These are phyloP conservation scores for Perilla frutescens DNA, from an alignment of 257 asterid genomes.

Conservation along the genomic window DNA sequence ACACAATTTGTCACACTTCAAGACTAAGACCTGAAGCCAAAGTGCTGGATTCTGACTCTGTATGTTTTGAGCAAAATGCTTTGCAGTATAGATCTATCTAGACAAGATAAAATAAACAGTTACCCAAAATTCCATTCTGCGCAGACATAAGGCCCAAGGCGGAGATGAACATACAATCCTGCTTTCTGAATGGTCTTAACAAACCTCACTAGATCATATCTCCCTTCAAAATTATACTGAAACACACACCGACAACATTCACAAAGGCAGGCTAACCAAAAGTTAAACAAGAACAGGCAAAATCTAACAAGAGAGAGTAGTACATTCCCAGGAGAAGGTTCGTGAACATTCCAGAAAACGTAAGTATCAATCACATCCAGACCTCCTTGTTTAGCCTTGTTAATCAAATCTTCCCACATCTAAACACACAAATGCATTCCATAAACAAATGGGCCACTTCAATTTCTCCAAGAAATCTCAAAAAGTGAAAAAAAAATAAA, in stretches of 20 bases:
- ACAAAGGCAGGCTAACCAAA: slow-evolving; percentile 24
- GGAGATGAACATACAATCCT: slow-evolving; percentile 81
- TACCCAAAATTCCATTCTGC: slow-evolving; percentile 99
- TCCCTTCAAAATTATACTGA: slow-evolving; percentile 90
- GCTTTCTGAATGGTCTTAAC: slow-evolving; percentile 78
- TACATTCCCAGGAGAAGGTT: slow-evolving; percentile 83
- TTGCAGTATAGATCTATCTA: slow-evolving; percentile 37
- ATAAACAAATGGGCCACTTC: not conserved
- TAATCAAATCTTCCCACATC: slow-evolving; percentile 94
- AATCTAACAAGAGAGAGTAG: slow-evolving; percentile 30
- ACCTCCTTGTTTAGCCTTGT: slow-evolving; percentile 92
- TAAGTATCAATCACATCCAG: slow-evolving; percentile 85
- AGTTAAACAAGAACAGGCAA: not conserved
- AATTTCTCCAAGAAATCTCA: slow-evolving; percentile 9
- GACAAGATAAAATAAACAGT: slow-evolving; percentile 5
- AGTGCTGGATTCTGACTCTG: not conserved
- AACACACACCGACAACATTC: slow-evolving; percentile 33
- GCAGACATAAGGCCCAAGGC: slow-evolving; percentile 96
- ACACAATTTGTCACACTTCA: not conserved
- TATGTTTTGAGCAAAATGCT: not conserved
- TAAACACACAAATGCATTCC: slow-evolving; percentile 38
- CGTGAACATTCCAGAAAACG: slow-evolving; percentile 93
- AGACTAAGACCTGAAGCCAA: not conserved
- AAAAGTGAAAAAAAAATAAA: not conserved
- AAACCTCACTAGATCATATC: slow-evolving; percentile 84